Evolutionary conservation across 1,139 yeast species (phyloP), one percentile per base, ranked within the genome.

Genomic region (Pichia sp.): DNA sequence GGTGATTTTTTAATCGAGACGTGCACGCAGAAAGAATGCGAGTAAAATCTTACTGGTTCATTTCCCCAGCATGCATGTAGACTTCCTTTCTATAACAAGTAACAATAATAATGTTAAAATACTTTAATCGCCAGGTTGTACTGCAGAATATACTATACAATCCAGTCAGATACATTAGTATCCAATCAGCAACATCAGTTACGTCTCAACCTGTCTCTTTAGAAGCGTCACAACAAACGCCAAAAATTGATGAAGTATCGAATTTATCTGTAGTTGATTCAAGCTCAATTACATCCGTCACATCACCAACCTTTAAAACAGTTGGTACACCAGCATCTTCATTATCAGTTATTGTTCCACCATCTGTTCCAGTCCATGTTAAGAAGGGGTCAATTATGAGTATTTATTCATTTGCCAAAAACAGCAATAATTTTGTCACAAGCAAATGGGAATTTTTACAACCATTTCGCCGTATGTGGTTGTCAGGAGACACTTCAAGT

Each of bases 351-450:
- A 66, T 70, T 3, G 60, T 76, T n/a, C 80, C 82, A 1, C 80
- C 85, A 2, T 79, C 85, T 0, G 68, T 77, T 1, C 83, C 85
- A 0, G 63, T 78, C 3, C 67, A 68, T 52, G 61, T 78, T 22
- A 69, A 73, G 44, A 65, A 71, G 37, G 77, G 79, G 2, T 68
- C 82, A 0, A 59, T 80, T 36, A 61, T 80, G 47, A 69, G 81
- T 6, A 63, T 79, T 2, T 60, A 47, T 49, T 50, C 53, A 15
- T 36, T 35, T 37, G 25, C 30, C 16, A 35, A 22, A 25, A 38
- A 24, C 13, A 43, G 23, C 4, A 38, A 26, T 8, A 39, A 41
- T 4, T 38, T 35, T n/a, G 16, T 50, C 9, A 45, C 39, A 34
- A 50, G 49, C 25, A 62, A 61, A 9, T 55, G 71, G 30, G 69